Conservation (phyloP, 768 basidiomycete genomes). For the Pholiota microspora region DNA sequence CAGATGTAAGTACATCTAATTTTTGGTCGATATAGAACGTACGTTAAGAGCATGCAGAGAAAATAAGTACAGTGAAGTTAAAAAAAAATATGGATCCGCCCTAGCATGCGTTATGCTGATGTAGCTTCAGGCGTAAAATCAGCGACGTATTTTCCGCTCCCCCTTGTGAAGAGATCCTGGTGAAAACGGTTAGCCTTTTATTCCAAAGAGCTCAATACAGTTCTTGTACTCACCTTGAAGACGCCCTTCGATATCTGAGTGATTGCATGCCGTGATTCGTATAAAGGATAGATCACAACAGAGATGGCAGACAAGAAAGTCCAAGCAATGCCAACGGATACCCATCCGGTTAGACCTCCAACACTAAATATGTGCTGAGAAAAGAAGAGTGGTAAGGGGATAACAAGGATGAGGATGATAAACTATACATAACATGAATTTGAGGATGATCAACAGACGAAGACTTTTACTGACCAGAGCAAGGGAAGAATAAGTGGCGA, state of each 20-base stretch:
- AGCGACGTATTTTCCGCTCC: slow-evolving; percentile 29
- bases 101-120: neutral
- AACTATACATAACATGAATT: slow-evolving; percentile 38
- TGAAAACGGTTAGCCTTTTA: neutral
- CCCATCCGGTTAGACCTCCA: slow-evolving; percentile 74
- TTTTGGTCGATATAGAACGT: no score
- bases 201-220: neutral
- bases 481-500: slow-evolving; percentile 76
- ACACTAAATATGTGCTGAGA: slow-evolving; percentile 69
- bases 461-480: slow-evolving; percentile 59
- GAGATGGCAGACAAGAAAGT: slow-evolving; percentile 71
- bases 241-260: slow-evolving; percentile 57
- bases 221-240: slow-evolving; percentile 55
- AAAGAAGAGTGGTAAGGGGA: slow-evolving; percentile 88
- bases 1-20: neutral
- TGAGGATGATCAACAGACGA: no score
- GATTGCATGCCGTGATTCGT: slow-evolving; percentile 75
- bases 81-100: neutral
- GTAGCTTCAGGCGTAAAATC: slow-evolving; percentile 6
- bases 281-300: slow-evolving; percentile 85
- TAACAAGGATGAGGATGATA: slow-evolving; percentile 63
- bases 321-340: slow-evolving; percentile 81
- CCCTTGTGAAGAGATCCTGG: slow-evolving; percentile 32
- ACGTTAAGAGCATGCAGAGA: no score
- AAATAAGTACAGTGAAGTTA: neutral